A percentile compares a stretch with the other conserved stretches of the same genome.
Conservation (phyloP, 2,329 filamentous ascomycete species). For the Cladophialophora immunda region DNA sequence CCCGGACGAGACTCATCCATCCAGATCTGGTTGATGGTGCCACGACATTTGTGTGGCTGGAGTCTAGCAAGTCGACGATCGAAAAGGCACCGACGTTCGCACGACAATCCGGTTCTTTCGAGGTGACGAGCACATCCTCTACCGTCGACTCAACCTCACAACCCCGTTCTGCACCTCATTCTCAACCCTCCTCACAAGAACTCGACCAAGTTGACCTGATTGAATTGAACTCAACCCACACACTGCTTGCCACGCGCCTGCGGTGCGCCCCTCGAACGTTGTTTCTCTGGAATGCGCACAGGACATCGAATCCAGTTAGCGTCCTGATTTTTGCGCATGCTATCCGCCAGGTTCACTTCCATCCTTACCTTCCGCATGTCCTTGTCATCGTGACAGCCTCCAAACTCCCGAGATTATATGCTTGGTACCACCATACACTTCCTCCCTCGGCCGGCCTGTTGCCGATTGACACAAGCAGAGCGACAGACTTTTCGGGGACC, state of each 20-base stretch:
- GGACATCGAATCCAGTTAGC: constrained; percentile 9
- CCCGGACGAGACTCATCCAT: constrained; percentile 25
- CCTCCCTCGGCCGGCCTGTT: constrained; percentile 23
- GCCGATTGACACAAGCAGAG: constrained; percentile 17
- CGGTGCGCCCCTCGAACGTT: constrained; percentile 26
- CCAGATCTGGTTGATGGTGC: constrained; percentile 34
- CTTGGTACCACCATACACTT: constrained; percentile 28
- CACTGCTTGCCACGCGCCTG: constrained; percentile 33
- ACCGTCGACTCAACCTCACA: constrained; percentile 8
- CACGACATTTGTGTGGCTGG: constrained; percentile 37
- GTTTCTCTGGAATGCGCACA: constrained; percentile 33
- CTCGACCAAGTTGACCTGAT: constrained; percentile 24
- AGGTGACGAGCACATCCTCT: constrained; percentile 7
- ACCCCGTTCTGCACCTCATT: not conserved
- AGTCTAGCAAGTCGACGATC: constrained; percentile 8
- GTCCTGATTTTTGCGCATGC: constrained; percentile 33
- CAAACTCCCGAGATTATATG: constrained; percentile 28
- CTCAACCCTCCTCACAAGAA: constrained; percentile 1
- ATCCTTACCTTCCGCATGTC: constrained; percentile 30
- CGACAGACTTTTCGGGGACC: constrained; percentile 25
- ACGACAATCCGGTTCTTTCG: constrained; percentile 31
- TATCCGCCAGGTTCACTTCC: constrained; percentile 34
- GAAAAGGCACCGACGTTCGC: constrained; percentile 21
- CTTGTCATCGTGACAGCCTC: constrained; percentile 35
- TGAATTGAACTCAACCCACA: constrained; percentile 30